Evolutionary conservation across 2,329 filamentous ascomycete genomes (phyloP), one percentile per base, ranked within the genome.

Genomic region (Penicillium sp.): DNA sequence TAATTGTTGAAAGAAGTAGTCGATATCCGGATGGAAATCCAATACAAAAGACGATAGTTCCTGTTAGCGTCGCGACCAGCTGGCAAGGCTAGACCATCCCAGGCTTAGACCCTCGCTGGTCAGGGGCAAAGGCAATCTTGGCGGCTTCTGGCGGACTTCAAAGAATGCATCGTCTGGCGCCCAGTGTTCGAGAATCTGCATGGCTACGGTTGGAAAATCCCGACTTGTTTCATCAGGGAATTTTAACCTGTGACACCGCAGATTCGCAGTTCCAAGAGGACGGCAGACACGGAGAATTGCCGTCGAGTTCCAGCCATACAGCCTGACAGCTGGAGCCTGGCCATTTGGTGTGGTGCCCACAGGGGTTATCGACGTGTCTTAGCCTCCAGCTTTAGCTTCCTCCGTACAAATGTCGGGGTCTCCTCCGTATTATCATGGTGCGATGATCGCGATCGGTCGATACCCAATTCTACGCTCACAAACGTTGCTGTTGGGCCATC

Each of bases 101-200:
- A 23, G 55, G 45, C 30, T 31, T 63, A 55, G 50, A 49, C 58
- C 15, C 13, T 41, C 41, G 30, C 41, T 47, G 17, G 53, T 63
- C 61, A 60, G 61, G 57, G 53, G 55, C 55, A 58, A 58, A 48
- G 31, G 13, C 29, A 15, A 3, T 11, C 31, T 41, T 35, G 31
- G 19, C 30, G 17, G 30, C 23, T 31, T 11, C 26, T 19, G 26
- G 31, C 35, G 35, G 26, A 41, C 35, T 41, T 15, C 35, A 41
- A 41, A 41, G 35, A 26, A 38, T 47, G 46, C 52, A 49, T 57
- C 21, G 29, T 61, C 46, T 52, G 54, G 58, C 55, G 41, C 38
- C 56, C 50, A 44, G 58, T 61, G 58, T 64, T 56, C 59, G 62
- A 60, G 62, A 58, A 51, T 64, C 58, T 64, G 58, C 62, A 61